Percentiles rank a stretch among this genome's conserved stretches.
Evolutionary conservation across 306 rosid genomes (phyloP).

Genomic region (Cucurbita argyrosperma): DNA sequence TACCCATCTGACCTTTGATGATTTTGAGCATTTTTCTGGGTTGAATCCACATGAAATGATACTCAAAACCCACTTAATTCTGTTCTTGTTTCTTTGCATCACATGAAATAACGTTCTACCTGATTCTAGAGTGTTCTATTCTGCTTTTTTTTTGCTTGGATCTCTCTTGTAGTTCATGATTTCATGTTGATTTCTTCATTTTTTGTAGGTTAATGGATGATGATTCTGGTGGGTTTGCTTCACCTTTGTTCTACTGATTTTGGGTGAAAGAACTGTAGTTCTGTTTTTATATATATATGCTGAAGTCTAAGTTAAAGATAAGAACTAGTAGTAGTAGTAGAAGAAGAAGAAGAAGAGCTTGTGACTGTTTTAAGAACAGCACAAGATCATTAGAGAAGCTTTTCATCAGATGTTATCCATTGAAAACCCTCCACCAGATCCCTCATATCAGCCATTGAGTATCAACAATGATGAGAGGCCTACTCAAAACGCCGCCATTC

Average conservation of each 20-base stretch:
- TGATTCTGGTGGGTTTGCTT: conserved; percentile 17
- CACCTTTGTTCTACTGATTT: conserved; percentile 8
- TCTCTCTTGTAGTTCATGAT: conserved; percentile 4
- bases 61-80: not conserved
- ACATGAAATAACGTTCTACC: conserved; percentile 40
- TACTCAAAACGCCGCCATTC: conserved; percentile 16
- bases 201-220: conserved; percentile 24
- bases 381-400: conserved; percentile 32
- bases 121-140: conserved; percentile 8
- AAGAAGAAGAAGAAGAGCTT: conserved; percentile 10
- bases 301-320: conserved; percentile 35
- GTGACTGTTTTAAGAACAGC: conserved; percentile 36
- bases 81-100: conserved; percentile 6
- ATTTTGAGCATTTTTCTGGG: conserved; percentile 13
- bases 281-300: conserved; percentile 27
- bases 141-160: conserved; percentile 10
- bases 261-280: conserved; percentile 1
- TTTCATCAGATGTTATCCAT: conserved; percentile 60
- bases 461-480: conserved; percentile 14
- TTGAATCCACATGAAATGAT: conserved; percentile 32
- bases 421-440: conserved; percentile 46
- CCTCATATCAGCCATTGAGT: conserved; percentile 22
- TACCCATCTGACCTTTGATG: not conserved
- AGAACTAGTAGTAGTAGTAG: conserved; percentile 22
- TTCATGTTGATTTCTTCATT: conserved; percentile 11